These are phyloP conservation scores for Coelastrella sp. DNA, from an alignment of 139 green algal species.

Conservation along the genomic window DNA sequence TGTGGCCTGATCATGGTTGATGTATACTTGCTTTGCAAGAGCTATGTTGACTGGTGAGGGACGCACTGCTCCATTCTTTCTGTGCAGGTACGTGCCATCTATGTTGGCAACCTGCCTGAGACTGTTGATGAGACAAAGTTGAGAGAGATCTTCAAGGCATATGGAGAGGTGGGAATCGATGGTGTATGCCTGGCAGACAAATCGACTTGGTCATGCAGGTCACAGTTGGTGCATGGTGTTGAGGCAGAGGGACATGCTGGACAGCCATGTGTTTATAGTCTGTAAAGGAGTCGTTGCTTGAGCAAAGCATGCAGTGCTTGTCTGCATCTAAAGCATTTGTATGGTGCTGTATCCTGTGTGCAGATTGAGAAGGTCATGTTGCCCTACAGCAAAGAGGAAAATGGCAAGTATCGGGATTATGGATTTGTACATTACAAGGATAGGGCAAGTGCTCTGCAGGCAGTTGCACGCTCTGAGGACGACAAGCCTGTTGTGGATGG, in stretches of 20 bases:
- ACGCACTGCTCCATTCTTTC: not conserved
- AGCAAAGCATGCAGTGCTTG: too few relatives aligned
- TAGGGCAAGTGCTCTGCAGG: constrained; percentile 66
- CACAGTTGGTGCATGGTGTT: too few relatives aligned
- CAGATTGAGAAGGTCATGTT: constrained; percentile 74
- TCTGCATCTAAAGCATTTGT: too few relatives aligned
- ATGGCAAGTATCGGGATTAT: constrained; percentile 73
- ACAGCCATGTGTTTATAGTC: too few relatives aligned
- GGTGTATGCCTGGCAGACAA: not conserved
- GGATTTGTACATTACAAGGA: constrained; percentile 91
- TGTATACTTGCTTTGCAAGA: too few relatives aligned
- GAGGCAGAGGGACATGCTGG: too few relatives aligned
- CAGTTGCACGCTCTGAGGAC: constrained; percentile 60
- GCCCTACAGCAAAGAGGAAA: constrained; percentile 63
- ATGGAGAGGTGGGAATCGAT: constrained; percentile 70
- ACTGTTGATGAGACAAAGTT: constrained; percentile 75
- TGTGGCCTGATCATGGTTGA: too few relatives aligned
- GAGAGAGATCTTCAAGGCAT: constrained; percentile 71
- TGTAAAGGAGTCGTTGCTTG: too few relatives aligned
- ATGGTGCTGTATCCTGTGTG: not conserved
- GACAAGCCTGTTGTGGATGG: constrained; percentile 67
- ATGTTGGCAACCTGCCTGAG: constrained; percentile 86
- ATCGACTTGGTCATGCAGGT: too few relatives aligned
- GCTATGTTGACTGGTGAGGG: too few relatives aligned
- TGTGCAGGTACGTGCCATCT: constrained; percentile 80